Percentiles rank a stretch among this genome's conserved stretches.
These are phyloP conservation scores for Aschersonia sp. DNA, from an alignment of 2,329 filamentous ascomycete species.

Conservation along the genomic window DNA sequence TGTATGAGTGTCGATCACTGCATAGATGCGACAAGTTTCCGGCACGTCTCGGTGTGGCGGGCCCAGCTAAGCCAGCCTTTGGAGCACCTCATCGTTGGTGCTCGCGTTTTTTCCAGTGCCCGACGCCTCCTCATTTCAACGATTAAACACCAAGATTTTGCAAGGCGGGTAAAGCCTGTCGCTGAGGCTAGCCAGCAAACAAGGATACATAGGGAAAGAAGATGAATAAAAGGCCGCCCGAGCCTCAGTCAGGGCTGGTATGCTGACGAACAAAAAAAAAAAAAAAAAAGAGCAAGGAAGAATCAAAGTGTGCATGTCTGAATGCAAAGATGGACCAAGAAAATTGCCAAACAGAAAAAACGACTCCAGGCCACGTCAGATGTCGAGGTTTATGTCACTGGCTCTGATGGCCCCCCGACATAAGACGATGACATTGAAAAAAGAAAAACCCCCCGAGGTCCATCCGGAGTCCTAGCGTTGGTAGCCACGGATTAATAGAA, in stretches of 20 bases:
- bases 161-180: too few relatives aligned
- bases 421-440: not conserved
- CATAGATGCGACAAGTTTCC: not conserved
- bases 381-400: constrained; percentile 2
- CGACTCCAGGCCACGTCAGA: constrained; percentile 14
- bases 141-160: not conserved
- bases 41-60: too few relatives aligned
- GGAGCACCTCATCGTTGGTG: not conserved
- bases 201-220: constrained; percentile 5
- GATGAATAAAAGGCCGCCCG: constrained; percentile 12
- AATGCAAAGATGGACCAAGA: constrained; percentile 9
- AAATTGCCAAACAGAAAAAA: constrained; percentile 14
- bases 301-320: constrained; percentile 11
- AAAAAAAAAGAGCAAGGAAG: constrained; percentile 8
- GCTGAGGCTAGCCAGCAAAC: not conserved
- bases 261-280: constrained; percentile 15
- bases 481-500: too few relatives aligned
- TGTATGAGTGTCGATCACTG: not conserved
- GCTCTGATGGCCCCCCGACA: not conserved
- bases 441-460: not conserved
- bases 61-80: not conserved
- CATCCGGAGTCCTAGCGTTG: too few relatives aligned
- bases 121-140: constrained; percentile 1
- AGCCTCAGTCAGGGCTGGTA: constrained; percentile 18
- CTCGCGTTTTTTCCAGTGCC: not conserved